Percentiles rank a stretch among this genome's conserved stretches.
Conservation (phyloP, 768 basidiomycete genomes). For the Calocybe cyanea region DNA sequence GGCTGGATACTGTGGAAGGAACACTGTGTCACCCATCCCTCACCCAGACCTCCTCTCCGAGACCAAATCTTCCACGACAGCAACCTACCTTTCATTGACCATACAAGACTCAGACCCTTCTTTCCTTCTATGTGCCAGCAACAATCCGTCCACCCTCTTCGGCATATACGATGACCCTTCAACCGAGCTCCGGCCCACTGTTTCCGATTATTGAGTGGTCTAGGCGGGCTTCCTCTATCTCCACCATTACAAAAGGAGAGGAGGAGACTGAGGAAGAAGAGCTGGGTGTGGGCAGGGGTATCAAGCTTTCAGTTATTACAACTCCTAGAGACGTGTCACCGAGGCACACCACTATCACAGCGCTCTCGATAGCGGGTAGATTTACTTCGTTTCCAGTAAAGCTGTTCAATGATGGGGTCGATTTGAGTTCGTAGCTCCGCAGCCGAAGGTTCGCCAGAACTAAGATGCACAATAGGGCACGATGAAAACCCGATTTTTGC, state of each 20-base stretch:
- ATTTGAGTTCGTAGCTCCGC: conserved; percentile 85
- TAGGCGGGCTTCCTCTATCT: conserved; percentile 54
- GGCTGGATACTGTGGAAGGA: neutral
- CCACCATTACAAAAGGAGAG: conserved; percentile 60
- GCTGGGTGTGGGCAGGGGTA: conserved; percentile 44
- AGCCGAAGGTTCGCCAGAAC: conserved; percentile 70
- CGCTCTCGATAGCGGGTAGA: no score
- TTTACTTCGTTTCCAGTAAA: no score
- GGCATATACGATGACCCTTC: conserved; percentile 29
- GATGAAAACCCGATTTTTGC: conserved; percentile 89
- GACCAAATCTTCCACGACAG: neutral
- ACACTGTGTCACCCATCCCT: conserved; percentile 36
- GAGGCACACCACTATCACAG: no score
- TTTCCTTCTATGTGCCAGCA: conserved; percentile 55
- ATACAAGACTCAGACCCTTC: conserved; percentile 5
- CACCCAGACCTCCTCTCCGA: conserved; percentile 28
- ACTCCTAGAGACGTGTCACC: conserved; percentile 16
- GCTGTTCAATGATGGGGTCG: conserved; percentile 58
- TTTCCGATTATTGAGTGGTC: conserved; percentile 30
- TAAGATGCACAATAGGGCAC: conserved; percentile 60
- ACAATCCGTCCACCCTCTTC: conserved; percentile 40
- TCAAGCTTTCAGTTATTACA: conserved; percentile 34
- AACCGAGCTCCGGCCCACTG: conserved; percentile 29
- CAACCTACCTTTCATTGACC: conserved; percentile 4
- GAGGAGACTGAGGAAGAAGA: conserved; percentile 71